These are phyloP conservation scores for Elaeagnus macrophylla DNA, from an alignment of 306 rosid genomes.

Conservation along the genomic window DNA sequence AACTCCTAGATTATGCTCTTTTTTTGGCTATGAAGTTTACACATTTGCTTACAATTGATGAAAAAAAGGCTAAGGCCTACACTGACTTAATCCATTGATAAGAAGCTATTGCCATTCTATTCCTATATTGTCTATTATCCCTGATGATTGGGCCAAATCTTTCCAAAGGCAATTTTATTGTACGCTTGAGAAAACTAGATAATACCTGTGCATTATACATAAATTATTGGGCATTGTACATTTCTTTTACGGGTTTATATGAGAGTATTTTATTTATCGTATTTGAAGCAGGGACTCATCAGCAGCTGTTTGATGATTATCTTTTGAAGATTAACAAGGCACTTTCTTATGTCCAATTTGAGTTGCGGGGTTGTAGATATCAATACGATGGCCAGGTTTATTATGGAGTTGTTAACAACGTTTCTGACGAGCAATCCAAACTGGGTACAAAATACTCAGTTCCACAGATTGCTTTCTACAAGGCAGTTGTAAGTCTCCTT, in stretches of 20 bases:
- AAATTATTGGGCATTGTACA: background rate
- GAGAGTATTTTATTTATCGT: conserved; percentile 15
- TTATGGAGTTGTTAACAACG: conserved; percentile 78
- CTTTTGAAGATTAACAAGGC: conserved; percentile 76
- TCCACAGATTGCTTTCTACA: conserved; percentile 84
- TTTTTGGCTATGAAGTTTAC: too few species aligned
- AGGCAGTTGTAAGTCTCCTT: conserved; percentile 67
- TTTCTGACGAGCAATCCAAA: conserved; percentile 82
- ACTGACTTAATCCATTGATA: too few species aligned
- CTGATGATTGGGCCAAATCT: too few species aligned
- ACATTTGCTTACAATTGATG: too few species aligned
- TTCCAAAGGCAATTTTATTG: too few species aligned
- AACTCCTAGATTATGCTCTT: too few species aligned
- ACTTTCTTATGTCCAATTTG: conserved; percentile 68
- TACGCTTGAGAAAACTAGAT: too few species aligned
- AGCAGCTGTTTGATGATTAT: conserved; percentile 42
- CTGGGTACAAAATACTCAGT: conserved; percentile 73
- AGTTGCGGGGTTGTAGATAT: conserved; percentile 65
- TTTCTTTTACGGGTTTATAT: background rate
- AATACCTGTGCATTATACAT: background rate
- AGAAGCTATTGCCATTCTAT: too few species aligned
- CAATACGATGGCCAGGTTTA: conserved; percentile 78
- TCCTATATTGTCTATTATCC: too few species aligned
- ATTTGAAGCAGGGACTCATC: conserved; percentile 40
- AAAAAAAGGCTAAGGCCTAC: too few species aligned